These are phyloP conservation scores for Saccharomyces kudriavzevii DNA, from an alignment of 805 yeast genomes.

Conservation along the genomic window DNA sequence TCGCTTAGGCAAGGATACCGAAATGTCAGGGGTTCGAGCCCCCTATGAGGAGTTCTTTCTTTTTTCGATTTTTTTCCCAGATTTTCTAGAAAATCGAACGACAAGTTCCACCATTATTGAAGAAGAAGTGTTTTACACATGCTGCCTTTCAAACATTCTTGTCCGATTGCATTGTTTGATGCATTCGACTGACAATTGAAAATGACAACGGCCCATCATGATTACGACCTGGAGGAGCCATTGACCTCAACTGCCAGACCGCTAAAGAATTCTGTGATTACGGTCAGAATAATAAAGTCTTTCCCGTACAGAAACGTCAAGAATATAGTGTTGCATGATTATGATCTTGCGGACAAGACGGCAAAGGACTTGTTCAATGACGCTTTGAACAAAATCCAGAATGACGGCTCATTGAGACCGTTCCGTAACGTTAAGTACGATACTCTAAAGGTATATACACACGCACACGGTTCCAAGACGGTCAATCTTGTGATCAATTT, in stretches of 20 bases:
- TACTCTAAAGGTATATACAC: conserved; percentile 78
- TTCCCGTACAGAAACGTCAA: conserved; percentile 86
- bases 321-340: conserved; percentile 58
- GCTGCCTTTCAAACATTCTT: background rate
- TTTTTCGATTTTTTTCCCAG: conserved; percentile 6
- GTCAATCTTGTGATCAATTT: conserved; percentile 86
- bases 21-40: conserved; percentile 46
- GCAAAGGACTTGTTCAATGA: conserved; percentile 54
- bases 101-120: background rate
- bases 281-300: conserved; percentile 81
- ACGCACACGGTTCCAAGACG: conserved; percentile 91
- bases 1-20: conserved; percentile 35
- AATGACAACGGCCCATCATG: conserved; percentile 2
- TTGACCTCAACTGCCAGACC: conserved; percentile 74
- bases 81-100: too few relatives aligned
- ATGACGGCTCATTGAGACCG: conserved; percentile 69
- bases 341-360: conserved; percentile 64
- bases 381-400: conserved; percentile 38
- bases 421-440: conserved; percentile 70
- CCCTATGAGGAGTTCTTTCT: conserved; percentile 40
- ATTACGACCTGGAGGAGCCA: conserved; percentile 54
- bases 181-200: background rate
- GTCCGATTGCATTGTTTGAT: background rate
- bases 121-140: background rate
- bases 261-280: conserved; percentile 56